Base-by-base conservation (phyloP, 306 rosid genomes). In the Psophocarpus tetragonolobus region DNA sequence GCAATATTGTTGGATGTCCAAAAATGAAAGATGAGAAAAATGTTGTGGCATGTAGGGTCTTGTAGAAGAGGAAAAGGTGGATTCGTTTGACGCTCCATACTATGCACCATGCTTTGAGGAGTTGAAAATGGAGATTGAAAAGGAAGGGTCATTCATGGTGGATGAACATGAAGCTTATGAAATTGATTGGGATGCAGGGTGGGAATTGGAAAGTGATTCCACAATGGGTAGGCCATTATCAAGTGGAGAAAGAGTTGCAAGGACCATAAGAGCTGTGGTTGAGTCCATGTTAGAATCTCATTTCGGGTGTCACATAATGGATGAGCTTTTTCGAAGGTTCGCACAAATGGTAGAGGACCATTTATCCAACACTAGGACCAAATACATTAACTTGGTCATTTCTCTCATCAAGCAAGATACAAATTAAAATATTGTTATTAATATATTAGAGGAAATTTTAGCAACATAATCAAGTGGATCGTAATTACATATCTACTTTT, bases 211-310 rank as follows among this genome's bases (percentile, higher is more conserved):
- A 2, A 23, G 58, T 18, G 57, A 27, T 42, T n/a, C 77, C 17
- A 0, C 5, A 0, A 18, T 3, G 0, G n/a, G 18, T 1, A 33
- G 1, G 6, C 51, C 2, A 5, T 18, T 50, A n/a, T 29, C 82
- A 13, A 42, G 76, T 24, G 86, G 82, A 9, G 76, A 83, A 36
- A 1, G 60, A 1, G 79, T 77, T 10, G 71, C 86, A 2, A 83
- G 64, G 30, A 73, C 76, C 41, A 4, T 89, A 18, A 84, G 97
- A 71, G 98, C 96, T 0, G 98, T 87, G 66, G 86, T 87, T 14
- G 98, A 92, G 82, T 78, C 98, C 0, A 87, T 90, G 93, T 10
- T 94, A 15, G 91, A 83, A 53, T 61, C 82, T 5, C 97, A 94
- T 21, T 90, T 92, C 26, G 97, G 93, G 0, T 48, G 66, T 13